These are phyloP conservation scores for Coniophora puteana DNA, from an alignment of 1,284 basidiomycete genomes.

Conservation along the genomic window DNA sequence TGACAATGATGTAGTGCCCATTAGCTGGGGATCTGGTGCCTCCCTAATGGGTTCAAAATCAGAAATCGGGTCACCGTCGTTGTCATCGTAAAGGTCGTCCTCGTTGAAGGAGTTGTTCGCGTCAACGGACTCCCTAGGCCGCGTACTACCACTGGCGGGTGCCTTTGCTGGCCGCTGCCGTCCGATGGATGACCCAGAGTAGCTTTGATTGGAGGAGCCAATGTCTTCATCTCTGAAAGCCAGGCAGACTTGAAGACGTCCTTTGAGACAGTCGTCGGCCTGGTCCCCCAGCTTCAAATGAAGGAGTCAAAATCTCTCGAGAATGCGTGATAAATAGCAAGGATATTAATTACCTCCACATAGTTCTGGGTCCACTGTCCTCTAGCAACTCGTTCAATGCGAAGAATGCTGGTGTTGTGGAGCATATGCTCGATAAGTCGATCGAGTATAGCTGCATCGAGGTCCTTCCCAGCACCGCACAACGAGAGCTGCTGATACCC, in stretches of 20 bases:
- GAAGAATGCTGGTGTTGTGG: constrained; percentile 36
- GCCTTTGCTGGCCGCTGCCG: constrained; percentile 12
- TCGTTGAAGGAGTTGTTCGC: background rate
- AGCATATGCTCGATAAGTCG: constrained; percentile 59
- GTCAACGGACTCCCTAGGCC: constrained; percentile 17
- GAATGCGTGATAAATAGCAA: background rate
- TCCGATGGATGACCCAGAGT: constrained; percentile 27
- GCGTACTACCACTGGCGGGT: constrained; percentile 13
- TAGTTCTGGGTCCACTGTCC: constrained; percentile 30
- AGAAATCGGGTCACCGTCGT: constrained; percentile 21
- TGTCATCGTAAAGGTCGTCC: constrained; percentile 21
- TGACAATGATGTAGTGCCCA: too few species aligned
- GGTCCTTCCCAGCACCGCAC: constrained; percentile 52
- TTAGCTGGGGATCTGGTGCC: constrained; percentile 12
- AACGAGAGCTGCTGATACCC: constrained; percentile 43
- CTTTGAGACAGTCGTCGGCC: constrained; percentile 21
- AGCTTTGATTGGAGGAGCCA: constrained; percentile 11
- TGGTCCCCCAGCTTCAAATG: constrained; percentile 16
- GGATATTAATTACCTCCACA: constrained; percentile 18
- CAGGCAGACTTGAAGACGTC: constrained; percentile 14
- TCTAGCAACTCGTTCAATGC: constrained; percentile 33
- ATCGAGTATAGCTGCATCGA: constrained; percentile 51
- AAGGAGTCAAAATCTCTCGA: background rate
- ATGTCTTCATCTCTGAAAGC: constrained; percentile 24
- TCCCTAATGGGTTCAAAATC: constrained; percentile 18